Evolutionary conservation across 805 yeast species (phyloP).

Genomic region (Monosporozyma aerobia): DNA sequence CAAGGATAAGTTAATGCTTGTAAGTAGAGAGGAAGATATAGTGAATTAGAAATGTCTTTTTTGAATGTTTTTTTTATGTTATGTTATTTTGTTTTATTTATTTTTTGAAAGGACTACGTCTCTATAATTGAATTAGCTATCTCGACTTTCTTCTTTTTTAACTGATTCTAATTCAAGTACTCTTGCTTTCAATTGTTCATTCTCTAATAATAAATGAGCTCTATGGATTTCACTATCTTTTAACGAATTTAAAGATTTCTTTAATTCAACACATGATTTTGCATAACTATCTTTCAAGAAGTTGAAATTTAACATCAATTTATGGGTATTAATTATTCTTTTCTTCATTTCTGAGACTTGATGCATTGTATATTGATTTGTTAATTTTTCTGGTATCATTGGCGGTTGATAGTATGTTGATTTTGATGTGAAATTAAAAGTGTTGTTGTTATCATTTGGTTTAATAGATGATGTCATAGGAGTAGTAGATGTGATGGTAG

Average conservation of each 20-base stretch:
- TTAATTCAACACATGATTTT: slow-evolving; percentile 27
- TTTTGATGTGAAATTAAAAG: neutral
- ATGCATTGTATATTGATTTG: slow-evolving; percentile 24
- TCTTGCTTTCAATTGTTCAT: slow-evolving; percentile 28
- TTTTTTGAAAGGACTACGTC: neutral
- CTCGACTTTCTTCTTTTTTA: neutral
- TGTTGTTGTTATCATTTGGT: neutral
- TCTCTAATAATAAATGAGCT: slow-evolving; percentile 30
- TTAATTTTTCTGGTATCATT: slow-evolving; percentile 11
- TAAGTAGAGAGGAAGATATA: neutral
- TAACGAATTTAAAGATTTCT: slow-evolving; percentile 26
- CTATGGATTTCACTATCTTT: slow-evolving; percentile 33
- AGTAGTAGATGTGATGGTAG: neutral
- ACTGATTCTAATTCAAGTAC: slow-evolving; percentile 9
- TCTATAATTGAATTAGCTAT: neutral
- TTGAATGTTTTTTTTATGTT: neutral
- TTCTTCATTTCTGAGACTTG: slow-evolving; percentile 27
- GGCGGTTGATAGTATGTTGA: neutral
- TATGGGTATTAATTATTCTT: slow-evolving; percentile 28
- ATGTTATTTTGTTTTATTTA: neutral
- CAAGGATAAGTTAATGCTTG: neutral
- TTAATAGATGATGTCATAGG: neutral
- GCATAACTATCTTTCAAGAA: slow-evolving; percentile 28
- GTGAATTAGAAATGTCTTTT: neutral
- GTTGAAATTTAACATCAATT: slow-evolving; percentile 26